phyloP scores from a whole-genome alignment of 2,329 filamentous ascomycete genomes.

The Beauveria pseudobassiana region DNA sequence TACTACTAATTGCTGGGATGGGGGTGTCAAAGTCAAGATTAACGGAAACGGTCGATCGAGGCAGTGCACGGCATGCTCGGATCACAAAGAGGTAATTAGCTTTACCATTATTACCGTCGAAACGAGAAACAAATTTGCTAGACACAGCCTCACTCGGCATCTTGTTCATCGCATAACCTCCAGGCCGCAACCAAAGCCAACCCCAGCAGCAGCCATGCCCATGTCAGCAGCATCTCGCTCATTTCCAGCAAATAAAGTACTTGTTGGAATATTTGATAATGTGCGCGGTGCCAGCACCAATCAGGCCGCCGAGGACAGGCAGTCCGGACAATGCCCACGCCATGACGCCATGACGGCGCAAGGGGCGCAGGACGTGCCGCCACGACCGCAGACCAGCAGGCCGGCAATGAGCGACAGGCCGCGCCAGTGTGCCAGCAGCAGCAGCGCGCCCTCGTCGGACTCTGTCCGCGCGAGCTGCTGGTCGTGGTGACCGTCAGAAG shows the following conservation, averaged over 20 bases:
- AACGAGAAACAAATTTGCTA: neutral
- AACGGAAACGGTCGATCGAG: neutral
- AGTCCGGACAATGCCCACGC: conserved; percentile 15
- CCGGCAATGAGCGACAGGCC: neutral
- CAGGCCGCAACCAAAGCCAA: conserved; percentile 14
- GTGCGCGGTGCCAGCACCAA: conserved; percentile 16
- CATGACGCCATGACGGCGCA: neutral
- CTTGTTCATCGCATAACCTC: neutral
- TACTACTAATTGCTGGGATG: neutral
- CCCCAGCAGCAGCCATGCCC: conserved; percentile 21
- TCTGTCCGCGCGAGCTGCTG: neutral
- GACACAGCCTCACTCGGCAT: neutral
- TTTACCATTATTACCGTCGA: neutral
- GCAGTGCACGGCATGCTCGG: neutral
- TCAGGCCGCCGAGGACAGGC: conserved; percentile 7
- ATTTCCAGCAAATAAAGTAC: conserved; percentile 32
- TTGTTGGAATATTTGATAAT: conserved; percentile 27
- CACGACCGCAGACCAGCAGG: conserved; percentile 7
- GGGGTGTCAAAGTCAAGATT: neutral
- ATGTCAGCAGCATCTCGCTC: conserved; percentile 24
- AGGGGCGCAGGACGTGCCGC: conserved; percentile 1
- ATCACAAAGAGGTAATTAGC: neutral
- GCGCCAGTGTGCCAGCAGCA: neutral
- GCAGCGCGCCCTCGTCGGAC: neutral
- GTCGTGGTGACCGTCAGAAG: conserved; percentile 7